Percentiles rank a stretch among this genome's conserved stretches.
These are phyloP conservation scores for Crepidotus variabilis DNA, from an alignment of 768 basidiomycete species.

Conservation along the genomic window DNA sequence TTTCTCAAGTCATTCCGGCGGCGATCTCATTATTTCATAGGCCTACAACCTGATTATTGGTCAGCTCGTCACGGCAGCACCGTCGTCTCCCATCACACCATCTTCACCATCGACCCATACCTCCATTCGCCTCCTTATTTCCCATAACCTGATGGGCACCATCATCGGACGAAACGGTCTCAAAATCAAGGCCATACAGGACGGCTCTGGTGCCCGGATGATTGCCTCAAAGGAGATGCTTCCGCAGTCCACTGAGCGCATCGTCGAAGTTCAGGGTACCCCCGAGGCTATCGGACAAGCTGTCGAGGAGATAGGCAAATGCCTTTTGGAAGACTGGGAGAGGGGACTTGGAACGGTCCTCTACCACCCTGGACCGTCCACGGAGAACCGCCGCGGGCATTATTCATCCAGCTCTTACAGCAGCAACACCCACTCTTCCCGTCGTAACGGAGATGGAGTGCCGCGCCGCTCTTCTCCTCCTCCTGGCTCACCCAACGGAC, in stretches of 20 bases:
- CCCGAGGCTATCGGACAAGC: conserved; percentile 91
- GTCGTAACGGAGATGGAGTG: conserved; percentile 57
- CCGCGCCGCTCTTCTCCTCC: conserved; percentile 47
- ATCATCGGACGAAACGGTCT: conserved; percentile 95
- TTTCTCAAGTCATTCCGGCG: conserved; percentile 9
- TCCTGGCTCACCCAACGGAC: conserved; percentile 38
- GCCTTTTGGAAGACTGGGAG: conserved; percentile 96
- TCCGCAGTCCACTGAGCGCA: conserved; percentile 97
- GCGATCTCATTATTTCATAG: conserved; percentile 34
- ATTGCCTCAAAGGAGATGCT: conserved; percentile 99
- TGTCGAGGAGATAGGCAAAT: conserved; percentile 93
- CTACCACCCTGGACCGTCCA: conserved; percentile 90
- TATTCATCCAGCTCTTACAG: conserved; percentile 45
- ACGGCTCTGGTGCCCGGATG: conserved; percentile 94
- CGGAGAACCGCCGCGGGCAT: conserved; percentile 59
- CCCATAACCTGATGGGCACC: conserved; percentile 99
- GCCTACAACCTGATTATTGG: conserved; percentile 94
- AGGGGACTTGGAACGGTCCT: conserved; percentile 89
- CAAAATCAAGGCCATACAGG: conserved; percentile 99
- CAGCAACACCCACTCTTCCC: conserved; percentile 38
- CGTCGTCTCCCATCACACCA: conserved; percentile 64
- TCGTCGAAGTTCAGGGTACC: conserved; percentile 95
- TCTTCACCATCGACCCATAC: conserved; percentile 78
- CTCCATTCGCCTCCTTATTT: conserved; percentile 94
- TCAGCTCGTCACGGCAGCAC: conserved; percentile 81